Conservation (phyloP, 2,329 filamentous ascomycete species). For the Nemania sp. region DNA sequence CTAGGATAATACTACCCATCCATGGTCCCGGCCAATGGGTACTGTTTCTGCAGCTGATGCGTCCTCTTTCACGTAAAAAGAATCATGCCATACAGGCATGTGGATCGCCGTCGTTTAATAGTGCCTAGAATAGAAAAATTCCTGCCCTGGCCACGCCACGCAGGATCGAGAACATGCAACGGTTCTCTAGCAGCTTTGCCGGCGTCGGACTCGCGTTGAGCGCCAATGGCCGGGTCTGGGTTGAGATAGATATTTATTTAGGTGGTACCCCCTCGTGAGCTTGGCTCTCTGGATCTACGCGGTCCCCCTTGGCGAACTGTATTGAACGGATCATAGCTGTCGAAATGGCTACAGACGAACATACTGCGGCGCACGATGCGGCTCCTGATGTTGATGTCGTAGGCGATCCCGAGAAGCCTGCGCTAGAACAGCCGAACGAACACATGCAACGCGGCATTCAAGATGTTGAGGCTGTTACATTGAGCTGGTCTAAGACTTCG, state of each 20-base stretch:
- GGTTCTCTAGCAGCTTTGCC: not conserved
- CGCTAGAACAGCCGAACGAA: conserved; percentile 1
- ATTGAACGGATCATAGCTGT: not conserved
- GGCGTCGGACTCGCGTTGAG: conserved; percentile 20
- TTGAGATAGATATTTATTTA: not conserved
- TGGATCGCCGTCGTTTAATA: conserved; percentile 4
- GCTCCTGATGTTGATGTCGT: not conserved
- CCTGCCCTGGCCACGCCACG: not conserved
- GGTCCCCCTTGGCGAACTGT: not conserved
- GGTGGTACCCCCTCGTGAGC: not conserved
- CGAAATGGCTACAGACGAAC: conserved; percentile 13
- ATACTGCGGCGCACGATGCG: not conserved
- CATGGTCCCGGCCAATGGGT: not conserved
- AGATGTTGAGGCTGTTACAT: conserved; percentile 58
- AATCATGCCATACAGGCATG: conserved; percentile 11
- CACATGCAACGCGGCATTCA: conserved; percentile 53
- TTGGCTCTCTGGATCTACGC: not conserved
- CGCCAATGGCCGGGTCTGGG: not conserved
- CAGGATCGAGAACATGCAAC: conserved; percentile 14
- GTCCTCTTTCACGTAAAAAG: conserved; percentile 5
- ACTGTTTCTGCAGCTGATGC: conserved; percentile 13
- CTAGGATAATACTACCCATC: too few relatives aligned
- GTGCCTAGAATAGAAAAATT: conserved; percentile 1
- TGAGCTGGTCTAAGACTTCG: conserved; percentile 55
- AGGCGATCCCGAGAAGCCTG: conserved; percentile 25